Percentiles rank a stretch among this genome's conserved stretches.
Conservation (phyloP, 176 grass and related monocot species). For the Triticum urartu region DNA sequence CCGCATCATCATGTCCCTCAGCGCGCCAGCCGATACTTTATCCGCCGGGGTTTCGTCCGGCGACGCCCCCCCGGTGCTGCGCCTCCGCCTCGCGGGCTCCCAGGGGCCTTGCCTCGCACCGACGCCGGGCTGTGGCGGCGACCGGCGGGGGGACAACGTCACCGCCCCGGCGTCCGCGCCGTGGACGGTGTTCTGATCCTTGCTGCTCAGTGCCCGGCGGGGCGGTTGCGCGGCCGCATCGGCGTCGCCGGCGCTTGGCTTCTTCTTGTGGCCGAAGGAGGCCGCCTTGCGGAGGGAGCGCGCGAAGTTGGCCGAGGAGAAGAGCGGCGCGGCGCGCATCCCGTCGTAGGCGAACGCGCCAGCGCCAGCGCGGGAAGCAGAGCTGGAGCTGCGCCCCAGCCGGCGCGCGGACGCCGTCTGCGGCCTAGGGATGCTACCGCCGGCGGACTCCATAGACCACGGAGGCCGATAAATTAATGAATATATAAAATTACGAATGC, state of each 20-base stretch:
- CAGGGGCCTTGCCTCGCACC: slow-evolving; percentile 16
- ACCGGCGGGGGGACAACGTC: slow-evolving; percentile 6
- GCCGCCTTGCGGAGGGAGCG: slow-evolving; percentile 39
- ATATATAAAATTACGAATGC: slow-evolving; percentile 28
- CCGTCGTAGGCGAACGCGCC: slow-evolving; percentile 46
- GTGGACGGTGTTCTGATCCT: slow-evolving; percentile 25
- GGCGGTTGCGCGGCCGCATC: neutral
- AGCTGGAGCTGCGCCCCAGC: neutral
- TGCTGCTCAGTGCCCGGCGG: slow-evolving; percentile 23
- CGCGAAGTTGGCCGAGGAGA: slow-evolving; percentile 43
- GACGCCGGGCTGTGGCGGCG: slow-evolving; percentile 16
- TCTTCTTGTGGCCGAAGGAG: slow-evolving; percentile 47
- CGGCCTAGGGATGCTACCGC: neutral
- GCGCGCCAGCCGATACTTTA: neutral
- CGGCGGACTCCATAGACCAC: slow-evolving; percentile 42
- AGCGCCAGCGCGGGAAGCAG: slow-evolving; percentile 31
- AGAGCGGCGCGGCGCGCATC: slow-evolving; percentile 37
- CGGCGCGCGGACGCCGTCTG: slow-evolving; percentile 15
- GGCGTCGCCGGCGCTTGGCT: slow-evolving; percentile 7
- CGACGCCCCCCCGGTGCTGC: neutral
- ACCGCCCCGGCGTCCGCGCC: neutral
- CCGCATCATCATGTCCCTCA: slow-evolving; percentile 40
- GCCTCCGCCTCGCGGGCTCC: slow-evolving; percentile 32
- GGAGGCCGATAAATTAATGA: slow-evolving; percentile 28
- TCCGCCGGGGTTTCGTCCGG: neutral